A percentile compares a stretch with the other conserved stretches of the same genome.
Evolutionary conservation across 2,329 filamentous ascomycete genomes (phyloP).

Genomic region (Fusarium pseudoanthophilum): DNA sequence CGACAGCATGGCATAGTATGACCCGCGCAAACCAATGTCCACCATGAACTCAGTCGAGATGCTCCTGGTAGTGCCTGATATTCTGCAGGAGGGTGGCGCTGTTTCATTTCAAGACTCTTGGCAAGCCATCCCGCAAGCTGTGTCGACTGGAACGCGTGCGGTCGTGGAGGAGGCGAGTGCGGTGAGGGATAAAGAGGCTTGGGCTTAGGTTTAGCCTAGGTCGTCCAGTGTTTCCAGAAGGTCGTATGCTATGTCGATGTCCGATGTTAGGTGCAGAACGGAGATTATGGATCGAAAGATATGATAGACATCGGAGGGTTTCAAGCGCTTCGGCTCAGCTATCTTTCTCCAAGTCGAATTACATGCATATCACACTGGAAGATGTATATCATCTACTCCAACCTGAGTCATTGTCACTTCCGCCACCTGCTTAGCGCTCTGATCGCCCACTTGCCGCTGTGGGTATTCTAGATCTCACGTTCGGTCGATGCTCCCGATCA

Average conservation of each 20-base stretch:
- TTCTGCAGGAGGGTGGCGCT: not conserved
- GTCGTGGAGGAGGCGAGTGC: not conserved
- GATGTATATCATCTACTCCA: not conserved
- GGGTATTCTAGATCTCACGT: not conserved
- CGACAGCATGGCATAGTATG: not conserved
- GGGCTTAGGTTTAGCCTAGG: not conserved
- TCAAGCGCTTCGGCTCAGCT: too few relatives aligned
- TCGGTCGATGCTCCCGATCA: not conserved
- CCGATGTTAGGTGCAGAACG: not conserved
- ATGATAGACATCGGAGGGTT: too few relatives aligned
- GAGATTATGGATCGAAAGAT: not conserved
- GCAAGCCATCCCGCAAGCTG: conserved; percentile 16
- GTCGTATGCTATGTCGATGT: not conserved
- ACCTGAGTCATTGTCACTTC: too few relatives aligned
- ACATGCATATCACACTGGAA: accelerated
- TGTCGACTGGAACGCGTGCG: conserved; percentile 19
- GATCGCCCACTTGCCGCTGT: not conserved
- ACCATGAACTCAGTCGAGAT: not conserved
- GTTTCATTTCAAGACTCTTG: conserved; percentile 9
- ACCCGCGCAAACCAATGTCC: not conserved
- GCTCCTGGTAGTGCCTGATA: not conserved
- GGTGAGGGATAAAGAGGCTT: conserved; percentile 12
- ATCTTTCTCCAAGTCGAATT: not conserved
- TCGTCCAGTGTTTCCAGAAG: not conserved
- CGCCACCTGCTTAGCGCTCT: not conserved